Evolutionary conservation across 805 yeast species (phyloP), one percentile per base, ranked within the genome.

Genomic region (Clavispora santaluciae): DNA sequence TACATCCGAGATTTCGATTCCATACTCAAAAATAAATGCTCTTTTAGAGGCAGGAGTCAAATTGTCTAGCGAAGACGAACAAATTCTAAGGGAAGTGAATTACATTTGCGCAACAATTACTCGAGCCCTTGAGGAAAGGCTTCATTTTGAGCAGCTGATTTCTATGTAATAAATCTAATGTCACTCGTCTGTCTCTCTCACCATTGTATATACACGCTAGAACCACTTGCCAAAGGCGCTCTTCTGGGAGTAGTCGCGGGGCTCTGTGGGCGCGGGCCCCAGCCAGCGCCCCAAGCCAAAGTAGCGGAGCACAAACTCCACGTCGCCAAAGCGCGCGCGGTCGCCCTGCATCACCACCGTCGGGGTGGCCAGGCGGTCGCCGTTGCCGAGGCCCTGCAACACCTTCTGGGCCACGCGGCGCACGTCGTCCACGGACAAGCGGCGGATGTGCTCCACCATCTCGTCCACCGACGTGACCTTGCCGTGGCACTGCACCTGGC

Each of bases 301-400:
- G 42, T 75, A 72, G 42, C 70, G 72, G 46, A 87, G 66, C 18
- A 81, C 78, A 10, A 64, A 75, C 18, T 77, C 77, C 15, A 91
- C 81, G 59, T 93, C 96, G 10, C 97, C 97, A 62, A 90, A 88
- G 10, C 78, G 66, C 33, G 81, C 89, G 55, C 95, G 76, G 39
- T 84, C 80, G 40, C 98, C 98, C 69, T 88, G 95, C 71, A 88
- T 78, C 6, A 89, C 93, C 22, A 89, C 70, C 1, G 96, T 85
- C n/a, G 97, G 93, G 45, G 68, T 70, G 2, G 86, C 83, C 7
- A 75, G 63, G 18, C 58, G 54, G 5, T 38, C 33, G 12, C 81
- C 80, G 40, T 55, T 57, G 2, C 73, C 64, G 20, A 78, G 72
- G 5, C 91, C 86, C 0, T 89, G 83, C 31, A 91, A 69, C 1